Evolutionary conservation across 2,329 filamentous ascomycete species (phyloP).

Genomic region (Penicillium sp.): DNA sequence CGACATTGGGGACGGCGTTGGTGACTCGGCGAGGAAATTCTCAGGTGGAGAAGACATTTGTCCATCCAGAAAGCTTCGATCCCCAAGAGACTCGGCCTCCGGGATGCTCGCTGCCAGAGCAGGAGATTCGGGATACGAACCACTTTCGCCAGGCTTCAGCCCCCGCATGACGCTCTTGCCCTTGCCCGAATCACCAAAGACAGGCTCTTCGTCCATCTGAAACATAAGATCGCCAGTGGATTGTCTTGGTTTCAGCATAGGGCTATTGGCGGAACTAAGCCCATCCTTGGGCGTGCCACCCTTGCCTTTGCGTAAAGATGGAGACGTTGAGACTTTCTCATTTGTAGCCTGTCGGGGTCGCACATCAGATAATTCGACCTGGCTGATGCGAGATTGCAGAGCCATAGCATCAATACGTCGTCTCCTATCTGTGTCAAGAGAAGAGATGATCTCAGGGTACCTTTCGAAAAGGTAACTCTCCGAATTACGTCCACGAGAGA

Average conservation of each 20-base stretch:
- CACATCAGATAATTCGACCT: conserved; percentile 62
- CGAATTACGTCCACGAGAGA: conserved; percentile 68
- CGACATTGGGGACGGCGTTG: conserved; percentile 19
- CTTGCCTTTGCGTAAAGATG: conserved; percentile 41
- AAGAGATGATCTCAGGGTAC: conserved; percentile 42
- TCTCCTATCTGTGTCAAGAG: conserved; percentile 45
- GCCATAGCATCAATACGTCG: conserved; percentile 70
- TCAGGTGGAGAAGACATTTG: conserved; percentile 26
- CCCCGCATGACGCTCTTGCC: conserved; percentile 28
- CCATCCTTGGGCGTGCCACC: conserved; percentile 37
- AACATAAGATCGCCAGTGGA: conserved; percentile 79
- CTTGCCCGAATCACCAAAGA: conserved; percentile 23
- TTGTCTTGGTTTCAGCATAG: conserved; percentile 60
- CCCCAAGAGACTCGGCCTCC: conserved; percentile 24
- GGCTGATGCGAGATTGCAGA: conserved; percentile 57
- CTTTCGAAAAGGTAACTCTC: conserved; percentile 48
- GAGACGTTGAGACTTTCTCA: conserved; percentile 54
- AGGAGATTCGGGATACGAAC: conserved; percentile 23
- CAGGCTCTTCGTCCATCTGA: conserved; percentile 78
- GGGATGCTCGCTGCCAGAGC: conserved; percentile 24
- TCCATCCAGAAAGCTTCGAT: conserved; percentile 25
- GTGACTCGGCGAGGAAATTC: conserved; percentile 19
- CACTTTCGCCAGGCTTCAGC: conserved; percentile 11
- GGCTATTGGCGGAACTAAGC: conserved; percentile 52
- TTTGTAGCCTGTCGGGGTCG: conserved; percentile 57